These are phyloP conservation scores for Coleophoma eucalyptorum DNA, from an alignment of 2,329 filamentous ascomycete genomes.

Conservation along the genomic window DNA sequence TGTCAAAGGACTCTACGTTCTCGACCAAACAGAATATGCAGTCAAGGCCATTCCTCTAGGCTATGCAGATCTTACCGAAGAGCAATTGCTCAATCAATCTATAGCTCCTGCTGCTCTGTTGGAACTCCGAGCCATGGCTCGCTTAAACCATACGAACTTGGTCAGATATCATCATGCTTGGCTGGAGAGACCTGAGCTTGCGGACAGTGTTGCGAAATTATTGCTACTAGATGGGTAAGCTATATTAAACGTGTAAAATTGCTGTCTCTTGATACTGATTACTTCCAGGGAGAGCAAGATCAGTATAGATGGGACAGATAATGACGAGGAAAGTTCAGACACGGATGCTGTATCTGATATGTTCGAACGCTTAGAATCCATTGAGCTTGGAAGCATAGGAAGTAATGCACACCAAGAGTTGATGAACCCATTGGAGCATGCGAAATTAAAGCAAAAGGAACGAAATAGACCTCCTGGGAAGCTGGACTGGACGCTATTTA, in stretches of 20 bases:
- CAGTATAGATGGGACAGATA: no score
- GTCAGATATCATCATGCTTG: conserved; percentile 64
- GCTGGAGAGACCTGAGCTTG: conserved; percentile 19
- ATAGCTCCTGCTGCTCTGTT: conserved; percentile 4
- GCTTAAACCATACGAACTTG: conserved; percentile 61
- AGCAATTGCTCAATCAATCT: conserved; percentile 1
- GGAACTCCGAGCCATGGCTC: conserved; percentile 37
- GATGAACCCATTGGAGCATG: no score
- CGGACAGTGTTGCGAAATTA: no score
- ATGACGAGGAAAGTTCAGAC: no score
- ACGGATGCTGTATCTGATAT: no score
- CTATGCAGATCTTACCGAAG: conserved; percentile 5
- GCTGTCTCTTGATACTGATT: no score
- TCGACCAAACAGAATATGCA: conserved; percentile 60
- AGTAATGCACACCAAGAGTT: no score
- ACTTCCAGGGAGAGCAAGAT: no score
- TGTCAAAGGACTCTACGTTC: conserved; percentile 54
- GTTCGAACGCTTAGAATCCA: no score
- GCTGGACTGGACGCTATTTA: conserved; percentile 19
- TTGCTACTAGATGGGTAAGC: no score
- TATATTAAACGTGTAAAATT: no score
- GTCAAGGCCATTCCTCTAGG: conserved; percentile 60
- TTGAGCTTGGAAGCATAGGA: no score
- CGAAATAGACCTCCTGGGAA: neutral
- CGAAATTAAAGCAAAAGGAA: conserved; percentile 40